phyloP scores from a whole-genome alignment of 495 filamentous ascomycete species.

The Trichocladium uniseriatum region DNA sequence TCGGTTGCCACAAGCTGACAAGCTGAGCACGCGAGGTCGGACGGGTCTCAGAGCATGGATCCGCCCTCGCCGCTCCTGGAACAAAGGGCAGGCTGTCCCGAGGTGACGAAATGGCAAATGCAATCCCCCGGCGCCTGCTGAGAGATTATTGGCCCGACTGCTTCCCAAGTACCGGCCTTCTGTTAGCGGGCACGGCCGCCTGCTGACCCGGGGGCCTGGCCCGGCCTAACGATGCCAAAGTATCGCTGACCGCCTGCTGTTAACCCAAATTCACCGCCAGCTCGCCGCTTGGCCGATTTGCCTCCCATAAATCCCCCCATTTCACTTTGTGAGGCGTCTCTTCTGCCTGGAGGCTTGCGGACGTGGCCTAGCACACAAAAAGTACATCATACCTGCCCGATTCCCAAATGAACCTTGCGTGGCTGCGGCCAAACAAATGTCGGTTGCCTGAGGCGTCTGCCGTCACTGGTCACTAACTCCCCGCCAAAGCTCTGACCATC shows the following conservation, averaged over 20 bases:
- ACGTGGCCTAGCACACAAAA: slow-evolving; percentile 14
- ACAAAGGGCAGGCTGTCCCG: slow-evolving; percentile 1
- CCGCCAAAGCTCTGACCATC: slow-evolving; percentile 8
- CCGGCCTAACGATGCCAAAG: slow-evolving; percentile 7
- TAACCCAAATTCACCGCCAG: slow-evolving; percentile 10
- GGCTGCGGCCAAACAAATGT: background rate
- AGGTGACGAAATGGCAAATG: slow-evolving; percentile 4
- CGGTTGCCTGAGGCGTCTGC: background rate
- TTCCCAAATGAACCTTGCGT: background rate
- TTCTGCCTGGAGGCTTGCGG: slow-evolving; percentile 25
- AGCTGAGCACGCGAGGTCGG: too few species aligned
- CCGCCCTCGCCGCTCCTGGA: background rate
- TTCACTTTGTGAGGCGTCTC: slow-evolving; percentile 15
- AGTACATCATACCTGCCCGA: slow-evolving; percentile 21
- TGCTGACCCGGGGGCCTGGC: slow-evolving; percentile 4
- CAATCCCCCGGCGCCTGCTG: background rate
- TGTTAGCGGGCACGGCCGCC: slow-evolving; percentile 13
- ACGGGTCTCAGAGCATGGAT: background rate
- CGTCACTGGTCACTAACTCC: background rate
- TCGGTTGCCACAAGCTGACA: too few species aligned
- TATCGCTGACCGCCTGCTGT: slow-evolving; percentile 25
- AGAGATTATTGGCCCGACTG: slow-evolving; percentile 11
- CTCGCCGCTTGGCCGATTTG: slow-evolving; percentile 5
- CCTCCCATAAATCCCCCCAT: background rate
- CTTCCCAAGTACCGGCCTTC: slow-evolving; percentile 1